Percentiles rank a stretch among this genome's conserved stretches.
These are phyloP conservation scores for Cladorrhinum samala DNA, from an alignment of 495 filamentous ascomycete genomes.

Conservation along the genomic window DNA sequence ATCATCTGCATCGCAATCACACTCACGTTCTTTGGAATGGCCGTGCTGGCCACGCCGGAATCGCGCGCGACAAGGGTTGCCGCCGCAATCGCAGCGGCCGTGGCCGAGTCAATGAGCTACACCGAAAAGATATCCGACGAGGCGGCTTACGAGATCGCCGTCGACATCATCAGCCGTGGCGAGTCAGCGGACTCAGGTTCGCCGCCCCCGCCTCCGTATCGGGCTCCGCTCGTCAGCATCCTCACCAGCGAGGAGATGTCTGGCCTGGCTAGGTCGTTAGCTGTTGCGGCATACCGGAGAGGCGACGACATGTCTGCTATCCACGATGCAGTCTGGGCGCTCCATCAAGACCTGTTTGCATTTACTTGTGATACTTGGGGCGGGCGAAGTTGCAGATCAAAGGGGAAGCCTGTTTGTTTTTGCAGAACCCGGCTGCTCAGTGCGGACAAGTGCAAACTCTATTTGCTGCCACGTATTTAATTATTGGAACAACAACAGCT, in stretches of 20 bases:
- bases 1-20: background rate
- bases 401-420: too few relatives aligned
- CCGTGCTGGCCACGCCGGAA: background rate
- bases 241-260: background rate
- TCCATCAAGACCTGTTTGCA: too few relatives aligned
- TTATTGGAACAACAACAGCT: too few relatives aligned
- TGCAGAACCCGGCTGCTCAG: too few relatives aligned
- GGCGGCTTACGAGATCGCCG: background rate
- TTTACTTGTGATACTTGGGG: too few relatives aligned
- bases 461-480: too few relatives aligned
- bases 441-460: too few relatives aligned
- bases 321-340: too few relatives aligned
- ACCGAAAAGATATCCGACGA: background rate
- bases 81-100: background rate
- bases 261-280: background rate
- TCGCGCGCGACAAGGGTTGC: background rate
- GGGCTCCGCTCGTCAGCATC: background rate
- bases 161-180: background rate
- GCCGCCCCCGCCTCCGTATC: background rate
- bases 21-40: background rate
- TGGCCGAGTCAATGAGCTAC: background rate
- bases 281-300: too few relatives aligned
- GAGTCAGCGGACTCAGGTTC: background rate
- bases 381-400: too few relatives aligned
- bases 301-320: too few relatives aligned